Conservation (phyloP, 1,284 basidiomycete species). For the Trichosporon coremiiforme region DNA sequence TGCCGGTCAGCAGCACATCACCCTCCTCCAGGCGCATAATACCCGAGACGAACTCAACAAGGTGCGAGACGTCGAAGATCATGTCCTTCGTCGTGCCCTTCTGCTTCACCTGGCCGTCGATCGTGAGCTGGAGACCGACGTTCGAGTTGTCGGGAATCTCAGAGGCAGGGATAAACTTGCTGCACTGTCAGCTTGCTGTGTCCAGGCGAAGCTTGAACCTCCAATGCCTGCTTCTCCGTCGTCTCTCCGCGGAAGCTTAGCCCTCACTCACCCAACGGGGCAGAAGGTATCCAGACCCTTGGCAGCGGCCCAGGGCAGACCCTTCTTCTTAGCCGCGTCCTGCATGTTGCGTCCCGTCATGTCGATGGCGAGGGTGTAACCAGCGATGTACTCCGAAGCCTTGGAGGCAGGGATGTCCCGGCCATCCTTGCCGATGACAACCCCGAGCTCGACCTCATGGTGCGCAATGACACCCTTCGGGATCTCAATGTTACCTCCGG, state of each 20-base stretch:
- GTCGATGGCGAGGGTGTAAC: slow-evolving; percentile 90
- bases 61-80: slow-evolving; percentile 88
- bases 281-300: slow-evolving; percentile 91
- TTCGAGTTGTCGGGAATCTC: slow-evolving; percentile 72
- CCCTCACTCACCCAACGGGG: slow-evolving; percentile 63
- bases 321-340: slow-evolving; percentile 86
- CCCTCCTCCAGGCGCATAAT: slow-evolving; percentile 97
- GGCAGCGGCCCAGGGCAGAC: slow-evolving; percentile 92
- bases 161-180: slow-evolving; percentile 77
- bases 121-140: slow-evolving; percentile 63
- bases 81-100: slow-evolving; percentile 83
- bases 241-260: neutral
- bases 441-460: slow-evolving; percentile 95
- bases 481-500: slow-evolving; percentile 75
- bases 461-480: slow-evolving; percentile 81
- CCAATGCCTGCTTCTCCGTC: too few species aligned
- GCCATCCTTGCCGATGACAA: slow-evolving; percentile 86
- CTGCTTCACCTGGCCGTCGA: slow-evolving; percentile 83
- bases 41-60: slow-evolving; percentile 87
- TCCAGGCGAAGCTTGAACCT: neutral
- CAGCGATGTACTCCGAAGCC: slow-evolving; percentile 79
- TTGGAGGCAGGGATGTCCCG: slow-evolving; percentile 74
- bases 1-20: slow-evolving; percentile 82
- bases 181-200: slow-evolving; percentile 48
- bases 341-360: slow-evolving; percentile 96